Evolutionary conservation across 139 green algal species (phyloP), one percentile per base, ranked within the genome.

Genomic region (Edaphochlamys debaryana): DNA sequence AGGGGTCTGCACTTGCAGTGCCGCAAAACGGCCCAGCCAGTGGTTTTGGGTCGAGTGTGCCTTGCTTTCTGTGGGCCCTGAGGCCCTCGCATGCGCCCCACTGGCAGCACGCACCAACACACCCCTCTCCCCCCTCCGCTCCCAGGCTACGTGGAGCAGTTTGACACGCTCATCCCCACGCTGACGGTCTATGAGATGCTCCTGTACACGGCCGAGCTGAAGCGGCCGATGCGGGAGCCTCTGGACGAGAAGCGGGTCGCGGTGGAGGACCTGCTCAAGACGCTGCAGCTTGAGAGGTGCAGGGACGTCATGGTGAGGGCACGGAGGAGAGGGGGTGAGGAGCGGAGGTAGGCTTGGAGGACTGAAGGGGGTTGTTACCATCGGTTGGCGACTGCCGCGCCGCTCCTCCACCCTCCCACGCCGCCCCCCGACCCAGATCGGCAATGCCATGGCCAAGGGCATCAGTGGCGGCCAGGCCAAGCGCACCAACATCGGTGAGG

Each of bases 181-280:
- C 86, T 96, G 36, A 96, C 92, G 2, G 88, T 93, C 68, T 67
- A 86, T 48, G 90, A 96, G 86, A 95, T 95, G 92, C 82, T 97
- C 67, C 56, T 94, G 85, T 97, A 97, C 89, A 96, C 91, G 6
- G 91, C 89, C 1, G 92, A 95, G 75, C 76, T 90, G 23, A 92
- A 88, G 77, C 81, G 86, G 30, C 85, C 90, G 0, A 69, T 75
- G 7, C 63, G 34, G 2, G 81, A 91, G 84, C 67, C 87, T 0
- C 70, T 86, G 27, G 69, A 79, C 4, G 32, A 38, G 30, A 92
- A 96, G 86, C 70, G 75, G 37, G 74, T 36, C 45, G 88, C 84
- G 4, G 93, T 97, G 76, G 90, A 93, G 48, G 66, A 73, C 37
- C 69, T 83, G 62, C 42, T 83, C 37, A 62, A 84, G 3, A 87